phyloP scores from a whole-genome alignment of 108 stramenopile species.

The Heterococcus sp. region DNA sequence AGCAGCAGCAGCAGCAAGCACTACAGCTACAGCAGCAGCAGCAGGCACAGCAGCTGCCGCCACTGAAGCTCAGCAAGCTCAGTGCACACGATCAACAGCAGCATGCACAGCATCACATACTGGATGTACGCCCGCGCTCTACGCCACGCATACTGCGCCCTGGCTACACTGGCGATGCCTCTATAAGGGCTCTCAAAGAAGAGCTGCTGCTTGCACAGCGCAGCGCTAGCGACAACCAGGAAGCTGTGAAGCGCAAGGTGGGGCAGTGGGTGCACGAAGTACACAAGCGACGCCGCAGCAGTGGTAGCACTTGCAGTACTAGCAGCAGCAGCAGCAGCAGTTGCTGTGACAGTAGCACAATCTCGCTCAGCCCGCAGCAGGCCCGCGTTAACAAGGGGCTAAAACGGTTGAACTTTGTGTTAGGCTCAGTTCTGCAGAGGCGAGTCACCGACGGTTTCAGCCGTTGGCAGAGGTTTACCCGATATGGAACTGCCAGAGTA shows the following conservation, averaged over 20 bases:
- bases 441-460: no score
- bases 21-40: neutral
- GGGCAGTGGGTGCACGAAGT: no score
- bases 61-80: neutral
- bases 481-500: no score
- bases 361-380: no score
- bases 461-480: no score
- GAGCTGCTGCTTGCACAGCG: neutral
- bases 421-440: neutral
- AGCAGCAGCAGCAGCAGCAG: no score
- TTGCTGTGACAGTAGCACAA: no score
- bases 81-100: neutral
- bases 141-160: neutral
- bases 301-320: no score
- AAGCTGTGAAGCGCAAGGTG: neutral
- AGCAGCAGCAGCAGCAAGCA: neutral
- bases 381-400: no score
- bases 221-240: neutral
- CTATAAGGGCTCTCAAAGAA: neutral
- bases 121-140: neutral
- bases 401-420: neutral
- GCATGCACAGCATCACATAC: neutral
- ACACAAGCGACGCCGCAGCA: no score
- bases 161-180: neutral
- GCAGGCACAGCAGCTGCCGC: neutral